Evolutionary conservation across 805 yeast genomes (phyloP).

Genomic region (Starmerella bombi): DNA sequence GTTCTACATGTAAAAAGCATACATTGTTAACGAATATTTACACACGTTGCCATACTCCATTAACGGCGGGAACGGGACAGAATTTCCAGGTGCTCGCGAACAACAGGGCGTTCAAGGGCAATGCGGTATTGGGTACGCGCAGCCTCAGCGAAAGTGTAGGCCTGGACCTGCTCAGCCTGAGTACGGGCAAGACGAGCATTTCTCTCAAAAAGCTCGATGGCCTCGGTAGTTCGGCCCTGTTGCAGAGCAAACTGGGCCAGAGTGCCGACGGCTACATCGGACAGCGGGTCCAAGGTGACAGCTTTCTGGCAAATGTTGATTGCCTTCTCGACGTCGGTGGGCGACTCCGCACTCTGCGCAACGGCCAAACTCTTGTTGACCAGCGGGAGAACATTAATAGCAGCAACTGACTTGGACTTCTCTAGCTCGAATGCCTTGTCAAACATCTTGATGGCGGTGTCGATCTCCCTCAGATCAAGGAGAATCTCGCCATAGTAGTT

Average conservation of each 20-base stretch:
- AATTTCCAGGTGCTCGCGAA: conserved; percentile 23
- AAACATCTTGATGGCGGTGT: conserved; percentile 66
- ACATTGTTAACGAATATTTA: not conserved
- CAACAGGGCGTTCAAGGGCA: conserved; percentile 26
- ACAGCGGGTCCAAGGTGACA: conserved; percentile 67
- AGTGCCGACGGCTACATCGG: conserved; percentile 80
- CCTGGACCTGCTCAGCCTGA: conserved; percentile 75
- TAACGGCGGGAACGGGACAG: conserved; percentile 15
- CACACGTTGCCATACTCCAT: not conserved
- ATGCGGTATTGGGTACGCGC: conserved; percentile 77
- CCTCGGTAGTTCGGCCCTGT: conserved; percentile 68
- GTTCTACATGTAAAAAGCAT: not conserved
- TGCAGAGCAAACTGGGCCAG: conserved; percentile 84
- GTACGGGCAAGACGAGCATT: conserved; percentile 74
- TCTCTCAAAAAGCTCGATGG: conserved; percentile 67
- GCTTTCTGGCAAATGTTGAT: conserved; percentile 59
- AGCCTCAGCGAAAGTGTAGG: conserved; percentile 84
- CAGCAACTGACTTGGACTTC: conserved; percentile 38
- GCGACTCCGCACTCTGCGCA: conserved; percentile 22
- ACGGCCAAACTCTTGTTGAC: conserved; percentile 70
- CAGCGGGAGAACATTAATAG: conserved; percentile 80
- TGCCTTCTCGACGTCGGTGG: conserved; percentile 42
- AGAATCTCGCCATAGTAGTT: conserved; percentile 92
- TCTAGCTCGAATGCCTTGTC: conserved; percentile 78
- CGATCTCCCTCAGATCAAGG: conserved; percentile 62